Evolutionary conservation across 208 protist genomes (phyloP).

Genomic region (Crithidia sp.): DNA sequence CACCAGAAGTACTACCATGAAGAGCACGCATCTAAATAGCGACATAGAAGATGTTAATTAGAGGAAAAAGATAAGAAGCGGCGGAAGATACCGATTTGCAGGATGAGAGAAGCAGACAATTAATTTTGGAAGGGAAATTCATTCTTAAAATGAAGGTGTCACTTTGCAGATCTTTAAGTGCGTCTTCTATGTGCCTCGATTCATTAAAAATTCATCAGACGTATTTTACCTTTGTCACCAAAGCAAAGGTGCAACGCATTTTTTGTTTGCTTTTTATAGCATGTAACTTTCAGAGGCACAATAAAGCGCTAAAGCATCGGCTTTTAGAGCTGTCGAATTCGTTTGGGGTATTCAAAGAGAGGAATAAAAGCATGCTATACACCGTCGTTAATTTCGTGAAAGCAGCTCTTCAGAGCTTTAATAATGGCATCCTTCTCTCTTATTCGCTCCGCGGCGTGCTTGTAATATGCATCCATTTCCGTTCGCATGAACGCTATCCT

Average conservation of each 20-base stretch:
- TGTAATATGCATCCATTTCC: constrained; percentile 23
- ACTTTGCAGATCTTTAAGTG: too few relatives aligned
- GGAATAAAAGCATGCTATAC: neutral
- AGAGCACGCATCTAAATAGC: neutral
- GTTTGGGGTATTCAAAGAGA: too few relatives aligned
- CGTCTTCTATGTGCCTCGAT: too few relatives aligned
- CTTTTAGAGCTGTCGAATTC: too few relatives aligned
- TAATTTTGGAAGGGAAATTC: neutral
- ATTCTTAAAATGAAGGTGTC: neutral
- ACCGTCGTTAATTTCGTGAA: neutral
- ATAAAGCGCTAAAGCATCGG: too few relatives aligned
- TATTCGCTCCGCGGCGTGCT: constrained; percentile 16
- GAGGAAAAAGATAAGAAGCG: neutral
- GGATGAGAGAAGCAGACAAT: neutral
- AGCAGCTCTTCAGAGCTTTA: constrained; percentile 10
- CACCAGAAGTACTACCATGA: neutral
- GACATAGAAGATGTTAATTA: neutral
- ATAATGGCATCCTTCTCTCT: constrained; percentile 33
- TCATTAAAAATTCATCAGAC: too few relatives aligned
- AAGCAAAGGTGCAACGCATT: too few relatives aligned
- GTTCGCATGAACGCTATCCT: constrained; percentile 25
- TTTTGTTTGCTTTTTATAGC: too few relatives aligned
- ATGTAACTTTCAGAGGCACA: too few relatives aligned
- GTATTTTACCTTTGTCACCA: too few relatives aligned
- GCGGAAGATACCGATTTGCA: neutral